Conservation (phyloP, 2,329 filamentous ascomycete species). For the Lanzia echinophila region DNA sequence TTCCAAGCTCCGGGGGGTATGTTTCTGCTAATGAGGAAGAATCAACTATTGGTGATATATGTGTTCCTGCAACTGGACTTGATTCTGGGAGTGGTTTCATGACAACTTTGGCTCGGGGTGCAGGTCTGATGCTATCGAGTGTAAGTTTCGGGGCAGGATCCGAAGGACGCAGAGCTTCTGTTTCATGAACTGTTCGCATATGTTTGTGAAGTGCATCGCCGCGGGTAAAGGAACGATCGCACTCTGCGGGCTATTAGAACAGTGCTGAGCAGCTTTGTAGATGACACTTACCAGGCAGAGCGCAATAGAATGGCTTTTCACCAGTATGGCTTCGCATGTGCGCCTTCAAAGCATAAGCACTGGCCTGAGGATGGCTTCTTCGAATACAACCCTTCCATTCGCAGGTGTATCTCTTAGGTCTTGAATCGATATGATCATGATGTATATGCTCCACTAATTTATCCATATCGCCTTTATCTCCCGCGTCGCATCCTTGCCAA, state of each 20-base stretch:
- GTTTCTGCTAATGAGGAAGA: constrained; percentile 28
- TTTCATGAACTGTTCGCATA: constrained; percentile 98
- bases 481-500: constrained; percentile 68
- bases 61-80: constrained; percentile 32
- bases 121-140: constrained; percentile 37
- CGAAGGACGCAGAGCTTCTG: constrained; percentile 78
- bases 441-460: constrained; percentile 77
- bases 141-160: constrained; percentile 68
- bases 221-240: constrained; percentile 91
- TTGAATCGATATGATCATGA: constrained; percentile 85
- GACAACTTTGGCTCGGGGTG: constrained; percentile 54
- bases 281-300: constrained; percentile 66
- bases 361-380: constrained; percentile 88
- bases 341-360: constrained; percentile 89
- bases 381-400: constrained; percentile 88
- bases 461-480: constrained; percentile 75
- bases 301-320: constrained; percentile 98
- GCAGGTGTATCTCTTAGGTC: constrained; percentile 96
- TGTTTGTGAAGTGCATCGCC: constrained; percentile 96
- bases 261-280: too few species aligned
- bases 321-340: constrained; percentile 97
- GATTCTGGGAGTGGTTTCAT: constrained; percentile 53
- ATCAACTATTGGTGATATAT: constrained; percentile 38
- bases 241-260: constrained; percentile 54
- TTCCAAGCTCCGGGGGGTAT: constrained; percentile 45